phyloP scores from a whole-genome alignment of 2,329 filamentous ascomycete species.

The Fusarium brevicatenulatum region DNA sequence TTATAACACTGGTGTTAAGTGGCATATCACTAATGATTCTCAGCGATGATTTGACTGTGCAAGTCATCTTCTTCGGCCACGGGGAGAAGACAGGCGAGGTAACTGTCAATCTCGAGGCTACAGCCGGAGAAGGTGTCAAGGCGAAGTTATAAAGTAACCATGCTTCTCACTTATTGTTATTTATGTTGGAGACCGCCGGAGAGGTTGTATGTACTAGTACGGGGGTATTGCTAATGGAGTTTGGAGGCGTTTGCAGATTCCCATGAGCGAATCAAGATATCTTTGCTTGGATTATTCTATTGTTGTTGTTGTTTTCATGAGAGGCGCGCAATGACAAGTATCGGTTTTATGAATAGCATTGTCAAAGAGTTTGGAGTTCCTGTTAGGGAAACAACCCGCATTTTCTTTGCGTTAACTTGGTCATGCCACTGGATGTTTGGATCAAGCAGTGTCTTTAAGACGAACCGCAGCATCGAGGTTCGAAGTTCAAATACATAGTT shows the following conservation, averaged over 20 bases:
- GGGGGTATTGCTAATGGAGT: slow-evolving; percentile 24
- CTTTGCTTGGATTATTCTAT: slow-evolving; percentile 8
- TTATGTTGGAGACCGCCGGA: not conserved
- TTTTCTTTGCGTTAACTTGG: not conserved
- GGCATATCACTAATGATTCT: slow-evolving; percentile 25
- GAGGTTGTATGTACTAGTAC: not conserved
- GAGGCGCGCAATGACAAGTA: not conserved
- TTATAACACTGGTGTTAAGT: not conserved
- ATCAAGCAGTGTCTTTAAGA: not conserved
- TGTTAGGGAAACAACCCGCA: not conserved
- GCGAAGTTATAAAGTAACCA: slow-evolving; percentile 51
- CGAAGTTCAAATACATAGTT: not conserved
- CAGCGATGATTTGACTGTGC: slow-evolving; percentile 94
- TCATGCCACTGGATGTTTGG: not conserved
- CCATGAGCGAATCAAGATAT: slow-evolving; percentile 7
- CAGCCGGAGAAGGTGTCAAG: slow-evolving; percentile 60
- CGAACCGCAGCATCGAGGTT: not conserved
- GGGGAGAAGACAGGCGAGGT: slow-evolving; percentile 80
- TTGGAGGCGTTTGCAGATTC: slow-evolving; percentile 39
- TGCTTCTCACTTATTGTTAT: not conserved
- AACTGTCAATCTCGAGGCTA: slow-evolving; percentile 87
- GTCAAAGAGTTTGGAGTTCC: not conserved
- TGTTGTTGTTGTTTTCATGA: slow-evolving; percentile 9
- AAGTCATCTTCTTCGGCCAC: slow-evolving; percentile 98
- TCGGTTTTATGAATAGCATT: not conserved